Evolutionary conservation across 2,329 filamentous ascomycete species (phyloP).

Genomic region (Colletotrichum eremochloae): DNA sequence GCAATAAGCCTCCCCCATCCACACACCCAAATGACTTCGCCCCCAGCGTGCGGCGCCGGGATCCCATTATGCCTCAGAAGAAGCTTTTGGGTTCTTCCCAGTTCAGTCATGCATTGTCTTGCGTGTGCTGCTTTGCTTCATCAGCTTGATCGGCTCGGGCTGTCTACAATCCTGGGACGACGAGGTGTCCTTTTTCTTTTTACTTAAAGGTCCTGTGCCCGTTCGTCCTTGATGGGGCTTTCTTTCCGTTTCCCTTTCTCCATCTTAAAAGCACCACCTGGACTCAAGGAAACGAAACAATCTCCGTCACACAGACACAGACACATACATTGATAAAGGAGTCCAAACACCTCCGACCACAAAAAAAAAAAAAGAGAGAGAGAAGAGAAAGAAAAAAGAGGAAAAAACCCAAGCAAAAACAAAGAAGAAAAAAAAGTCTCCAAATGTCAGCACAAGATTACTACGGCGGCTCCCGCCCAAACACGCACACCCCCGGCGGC

Average conservation of each 20-base stretch:
- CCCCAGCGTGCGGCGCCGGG: slow-evolving; percentile 29
- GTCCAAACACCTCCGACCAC: too few relatives aligned
- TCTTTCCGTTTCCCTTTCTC: background rate
- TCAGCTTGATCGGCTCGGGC: slow-evolving; percentile 3
- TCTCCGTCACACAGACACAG: background rate
- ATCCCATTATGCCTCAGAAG: slow-evolving; percentile 9
- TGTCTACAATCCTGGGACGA: slow-evolving; percentile 2
- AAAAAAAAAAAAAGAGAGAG: too few relatives aligned
- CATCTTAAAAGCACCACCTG: background rate
- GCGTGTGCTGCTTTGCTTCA: background rate
- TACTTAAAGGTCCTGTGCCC: slow-evolving; percentile 23
- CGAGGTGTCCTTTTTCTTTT: background rate
- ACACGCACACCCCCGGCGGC: slow-evolving; percentile 33
- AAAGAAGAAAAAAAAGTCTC: background rate
- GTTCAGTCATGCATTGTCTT: slow-evolving; percentile 13
- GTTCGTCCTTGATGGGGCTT: fast-evolving
- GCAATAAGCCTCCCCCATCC: background rate
- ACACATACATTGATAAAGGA: background rate
- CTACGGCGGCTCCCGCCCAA: slow-evolving; percentile 42
- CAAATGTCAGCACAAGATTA: slow-evolving; percentile 47
- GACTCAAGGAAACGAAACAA: background rate
- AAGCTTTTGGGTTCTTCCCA: slow-evolving; percentile 17
- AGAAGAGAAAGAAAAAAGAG: too few relatives aligned
- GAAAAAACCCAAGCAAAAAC: background rate
- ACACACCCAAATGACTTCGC: slow-evolving; percentile 17